Percentiles rank a stretch among this genome's conserved stretches.
Conservation (phyloP, 2,329 filamentous ascomycete genomes). For the Thelonectria rubi region DNA sequence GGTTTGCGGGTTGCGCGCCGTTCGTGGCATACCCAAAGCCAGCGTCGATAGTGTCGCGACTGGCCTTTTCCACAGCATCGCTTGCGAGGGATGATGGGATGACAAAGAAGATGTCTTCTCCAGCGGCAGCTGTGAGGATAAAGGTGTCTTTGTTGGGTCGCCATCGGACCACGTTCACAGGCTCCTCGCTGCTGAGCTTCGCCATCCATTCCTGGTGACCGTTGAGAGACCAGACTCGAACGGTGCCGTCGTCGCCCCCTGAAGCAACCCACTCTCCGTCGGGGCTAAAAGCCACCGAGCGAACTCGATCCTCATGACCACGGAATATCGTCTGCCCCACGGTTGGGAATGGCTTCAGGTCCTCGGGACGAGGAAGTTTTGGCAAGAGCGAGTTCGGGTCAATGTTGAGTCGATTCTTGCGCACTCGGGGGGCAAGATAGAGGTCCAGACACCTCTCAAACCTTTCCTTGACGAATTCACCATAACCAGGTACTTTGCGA, state of each 20-base stretch:
- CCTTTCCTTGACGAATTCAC: constrained; percentile 89
- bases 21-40: constrained; percentile 94
- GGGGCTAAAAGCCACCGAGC: constrained; percentile 85
- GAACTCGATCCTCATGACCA: constrained; percentile 88
- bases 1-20: constrained; percentile 63
- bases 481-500: constrained; percentile 91
- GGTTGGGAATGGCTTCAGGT: constrained; percentile 94
- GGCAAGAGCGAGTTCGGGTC: constrained; percentile 92
- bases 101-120: constrained; percentile 86
- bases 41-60: constrained; percentile 79
- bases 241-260: constrained; percentile 92
- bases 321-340: constrained; percentile 86
- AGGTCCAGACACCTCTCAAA: constrained; percentile 96
- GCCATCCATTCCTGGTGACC: constrained; percentile 89
- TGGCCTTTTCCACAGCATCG: constrained; percentile 76
- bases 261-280: constrained; percentile 87
- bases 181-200: constrained; percentile 78
- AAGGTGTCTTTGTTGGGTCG: constrained; percentile 82
- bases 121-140: constrained; percentile 83
- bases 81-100: constrained; percentile 79
- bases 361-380: constrained; percentile 91
- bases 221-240: constrained; percentile 90
- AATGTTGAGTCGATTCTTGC: constrained; percentile 95
- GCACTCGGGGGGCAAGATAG: constrained; percentile 90
- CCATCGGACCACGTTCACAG: constrained; percentile 90